Base-by-base conservation (phyloP, 306 rosid species). In the Corylus avellana region DNA sequence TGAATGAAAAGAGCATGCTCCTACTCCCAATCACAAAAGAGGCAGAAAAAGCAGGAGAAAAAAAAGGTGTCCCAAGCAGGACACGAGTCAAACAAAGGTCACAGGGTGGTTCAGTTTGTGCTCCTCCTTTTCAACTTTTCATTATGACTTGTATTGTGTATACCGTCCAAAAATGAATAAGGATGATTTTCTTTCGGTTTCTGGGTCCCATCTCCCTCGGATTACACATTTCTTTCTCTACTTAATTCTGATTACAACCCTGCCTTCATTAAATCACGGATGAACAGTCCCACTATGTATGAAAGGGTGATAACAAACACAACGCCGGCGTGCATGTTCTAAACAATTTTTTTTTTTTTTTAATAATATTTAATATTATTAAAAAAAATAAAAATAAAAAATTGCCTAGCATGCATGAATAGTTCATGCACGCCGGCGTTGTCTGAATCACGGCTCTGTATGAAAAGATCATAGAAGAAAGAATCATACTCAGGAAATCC, bases 201-300 rank as follows among this genome's bases (percentile, higher is more conserved):
- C 9, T 8, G 72, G 83, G 84, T 12, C 88, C 90, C 90, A 82
- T 64, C 6, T 22, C 1, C 17, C 12, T 75, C 27, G 72, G 53
- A 29, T 37, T 68, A 12, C 32, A 8, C 32, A 35, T 54, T 62
- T 12, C 20, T 71, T 64, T 44, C 35, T 57, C 5, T 27, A 46
- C 51, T 81, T 7, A 32, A 83, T 81, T 46, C 12, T 8, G 20
- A 42, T 18, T 14, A 32, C n/a, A 35, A 63, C 9, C 25, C 51
- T 42, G 12, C 3, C 50, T 6, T 10, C 18, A 8, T 17, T n/a
- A 0, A n/a, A 82, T 87, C 88, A 82, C 84, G 85, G 86, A 81
- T 73, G 37, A 74, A n/a, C 77, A 76, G 59, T 76, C 46, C 46
- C 35, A 32, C 35, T 32, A 32, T 32, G 2, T 32, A 32, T 32